Evolutionary conservation across 768 basidiomycete genomes (phyloP), one percentile per base, ranked within the genome.

Genomic region (Tricholomella constricta): DNA sequence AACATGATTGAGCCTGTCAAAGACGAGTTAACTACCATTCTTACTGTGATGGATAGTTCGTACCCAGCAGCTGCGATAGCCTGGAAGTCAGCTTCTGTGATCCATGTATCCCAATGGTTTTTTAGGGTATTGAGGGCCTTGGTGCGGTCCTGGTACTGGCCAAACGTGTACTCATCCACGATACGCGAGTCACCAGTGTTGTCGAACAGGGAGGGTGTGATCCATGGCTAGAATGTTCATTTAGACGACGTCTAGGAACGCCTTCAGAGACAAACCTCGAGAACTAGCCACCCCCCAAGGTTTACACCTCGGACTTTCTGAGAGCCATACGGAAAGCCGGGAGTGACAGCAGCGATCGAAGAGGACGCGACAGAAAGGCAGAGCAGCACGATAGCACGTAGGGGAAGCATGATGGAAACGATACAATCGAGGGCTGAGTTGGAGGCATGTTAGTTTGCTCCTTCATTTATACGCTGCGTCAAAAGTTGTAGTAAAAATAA

Each of bases 251-350:
- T 27, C 27, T 48, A 38, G 5, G 46, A 46, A 43, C 14, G 29
- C 14, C 17, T 20, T 22, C 17, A 12, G n/a, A 5, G 8, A 59
- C 62, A 29, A 52, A 80, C 77, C 67, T 78, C 77, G 22, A 75
- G 70, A 20, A 79, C 75, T 23, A 80, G 70, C 80, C 72, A 78
- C 49, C 78, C 79, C 25, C 91, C 91, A 23, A 94, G 79, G 70
- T 89, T 93, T 58, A 93, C 91, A 51, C 91, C 91, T 11, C 91
- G 83, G 43, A 93, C 84, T 60, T 85, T 87, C 70, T 82, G 56
- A 5, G 78, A 77, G 20, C 89, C 90, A 59, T 92, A 92, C 4
- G 88, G 77, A 62, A 91, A 91, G 45, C 82, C 79, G 19, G 78
- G 81, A 26, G 66, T 68, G 52, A 84, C 67, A 11, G 71, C 72